These are phyloP conservation scores for Globisporangium alternatum DNA, from an alignment of 352 stramenopile species.

Conservation along the genomic window DNA sequence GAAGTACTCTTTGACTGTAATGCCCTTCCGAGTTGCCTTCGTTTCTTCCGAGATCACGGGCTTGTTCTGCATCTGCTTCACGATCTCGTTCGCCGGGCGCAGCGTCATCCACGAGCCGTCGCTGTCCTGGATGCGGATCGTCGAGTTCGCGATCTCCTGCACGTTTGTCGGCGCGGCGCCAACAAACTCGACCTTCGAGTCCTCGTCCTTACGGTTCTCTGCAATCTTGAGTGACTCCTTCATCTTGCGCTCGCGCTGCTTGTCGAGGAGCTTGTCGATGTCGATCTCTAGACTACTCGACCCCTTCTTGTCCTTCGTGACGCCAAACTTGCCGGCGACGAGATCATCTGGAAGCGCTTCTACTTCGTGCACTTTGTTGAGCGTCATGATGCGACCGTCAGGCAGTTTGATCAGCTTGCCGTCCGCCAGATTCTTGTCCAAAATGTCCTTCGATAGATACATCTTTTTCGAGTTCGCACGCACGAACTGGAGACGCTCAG, in stretches of 20 bases:
- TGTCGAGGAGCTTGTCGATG: conserved; percentile 68
- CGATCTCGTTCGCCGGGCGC: conserved; percentile 72
- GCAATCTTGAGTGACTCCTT: conserved; percentile 43
- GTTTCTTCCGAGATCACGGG: conserved; percentile 56
- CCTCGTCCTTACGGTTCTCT: conserved; percentile 19
- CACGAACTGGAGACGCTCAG: conserved; percentile 81
- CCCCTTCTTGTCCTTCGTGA: conserved; percentile 28
- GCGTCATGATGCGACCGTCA: conserved; percentile 81
- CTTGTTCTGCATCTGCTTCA: conserved; percentile 72
- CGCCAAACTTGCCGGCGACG: conserved; percentile 33
- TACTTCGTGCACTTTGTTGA: conserved; percentile 83
- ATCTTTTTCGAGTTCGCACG: conserved; percentile 83
- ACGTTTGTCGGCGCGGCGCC: conserved; percentile 53
- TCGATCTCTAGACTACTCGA: conserved; percentile 57
- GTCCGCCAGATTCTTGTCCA: conserved; percentile 79
- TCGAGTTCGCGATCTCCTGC: conserved; percentile 71
- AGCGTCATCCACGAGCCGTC: conserved; percentile 85
- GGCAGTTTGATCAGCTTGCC: conserved; percentile 66
- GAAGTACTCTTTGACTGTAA: conserved; percentile 87
- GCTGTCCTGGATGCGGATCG: conserved; percentile 80
- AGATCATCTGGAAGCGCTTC: conserved; percentile 81
- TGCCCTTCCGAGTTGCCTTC: conserved; percentile 71
- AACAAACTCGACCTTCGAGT: conserved; percentile 64
- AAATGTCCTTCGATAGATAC: conserved; percentile 78
- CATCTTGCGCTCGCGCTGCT: conserved; percentile 59